A percentile compares a stretch with the other conserved stretches of the same genome.
Conservation (phyloP, 345 rosid species). For the Geranium rotundifolium region DNA sequence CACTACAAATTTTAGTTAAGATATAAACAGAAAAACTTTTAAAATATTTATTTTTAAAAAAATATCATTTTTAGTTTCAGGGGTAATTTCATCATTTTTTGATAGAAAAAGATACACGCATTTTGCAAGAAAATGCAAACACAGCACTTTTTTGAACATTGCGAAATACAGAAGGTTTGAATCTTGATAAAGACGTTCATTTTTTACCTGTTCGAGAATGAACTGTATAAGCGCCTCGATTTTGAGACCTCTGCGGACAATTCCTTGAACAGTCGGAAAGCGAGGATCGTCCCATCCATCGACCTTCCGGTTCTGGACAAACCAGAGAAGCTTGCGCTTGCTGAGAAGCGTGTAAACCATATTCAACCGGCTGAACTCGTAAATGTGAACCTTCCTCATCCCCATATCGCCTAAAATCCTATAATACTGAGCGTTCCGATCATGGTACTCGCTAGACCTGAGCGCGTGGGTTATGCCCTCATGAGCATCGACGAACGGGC, state of each 20-base stretch:
- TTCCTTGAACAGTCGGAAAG: constrained; percentile 97
- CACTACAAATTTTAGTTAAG: too few species aligned
- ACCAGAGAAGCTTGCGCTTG: constrained; percentile 92
- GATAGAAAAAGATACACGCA: too few species aligned
- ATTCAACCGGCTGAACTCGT: constrained; percentile 83
- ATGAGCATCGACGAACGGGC: constrained; percentile 75
- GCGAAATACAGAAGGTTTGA: neutral
- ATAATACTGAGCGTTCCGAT: constrained; percentile 76
- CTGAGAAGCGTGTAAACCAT: constrained; percentile 87
- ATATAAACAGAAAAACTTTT: too few species aligned
- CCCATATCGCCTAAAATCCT: constrained; percentile 84
- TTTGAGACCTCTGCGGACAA: constrained; percentile 82
- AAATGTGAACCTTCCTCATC: constrained; percentile 49
- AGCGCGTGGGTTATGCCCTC: constrained; percentile 93
- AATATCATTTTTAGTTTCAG: too few species aligned
- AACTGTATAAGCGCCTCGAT: constrained; percentile 84
- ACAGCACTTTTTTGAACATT: too few species aligned
- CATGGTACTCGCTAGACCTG: constrained; percentile 79
- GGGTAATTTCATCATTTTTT: too few species aligned
- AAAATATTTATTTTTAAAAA: too few species aligned
- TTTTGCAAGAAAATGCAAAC: too few species aligned
- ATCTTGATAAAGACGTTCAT: neutral
- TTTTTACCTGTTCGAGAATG: constrained; percentile 79
- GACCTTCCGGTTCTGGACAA: constrained; percentile 74
- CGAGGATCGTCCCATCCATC: constrained; percentile 99